Evolutionary conservation across 1,139 yeast genomes (phyloP), one percentile per base, ranked within the genome.

Genomic region (Spencermartinsiella ligniputridi): DNA sequence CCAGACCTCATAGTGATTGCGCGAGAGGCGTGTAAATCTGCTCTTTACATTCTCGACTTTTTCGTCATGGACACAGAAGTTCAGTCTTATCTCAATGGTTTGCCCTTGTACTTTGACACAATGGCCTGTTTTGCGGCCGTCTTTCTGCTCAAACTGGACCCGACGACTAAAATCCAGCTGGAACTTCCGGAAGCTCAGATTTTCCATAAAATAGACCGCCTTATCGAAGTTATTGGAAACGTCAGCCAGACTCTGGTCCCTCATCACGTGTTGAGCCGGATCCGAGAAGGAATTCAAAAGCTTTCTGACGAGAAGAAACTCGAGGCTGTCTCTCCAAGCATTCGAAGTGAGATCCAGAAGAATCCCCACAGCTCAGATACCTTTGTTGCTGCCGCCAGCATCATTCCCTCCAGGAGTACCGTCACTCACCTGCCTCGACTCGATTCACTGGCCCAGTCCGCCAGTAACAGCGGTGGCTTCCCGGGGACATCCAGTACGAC

Each of bases 71-170:
- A 40, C 24, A 27, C 16, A 3, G 42, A 40, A 16, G 36, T 34
- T 11, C 30, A 34, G 29, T 32, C 36, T 4, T 32, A 32, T 15
- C 38, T 40, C n/a, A 40, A 32, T 19, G 42, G 42, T 12, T 34
- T 40, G 9, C 42, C 42, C 12, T 38, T 40, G 5, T 40, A 40
- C 19, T 40, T 40, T 17, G 37, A 40, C 24, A 40, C 42, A 8
- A 40, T 40, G 42, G 36, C 36, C 3, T 33, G 37, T n/a, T 40
- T 40, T 34, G 42, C 42, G 6, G 17, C 42, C 4, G 36, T 40
- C 12, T 40, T 40, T 13, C 38, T 40, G 35, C 34, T 40, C 34
- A 40, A 34, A 16, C 16, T 37, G 21, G 33, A 18, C 11, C 32
- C 17, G 6, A 15, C 16, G 15, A 37, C 27, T 4, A 13, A 27